Base-by-base conservation (phyloP, 768 basidiomycete species). In the Auriculariales sp. region DNA sequence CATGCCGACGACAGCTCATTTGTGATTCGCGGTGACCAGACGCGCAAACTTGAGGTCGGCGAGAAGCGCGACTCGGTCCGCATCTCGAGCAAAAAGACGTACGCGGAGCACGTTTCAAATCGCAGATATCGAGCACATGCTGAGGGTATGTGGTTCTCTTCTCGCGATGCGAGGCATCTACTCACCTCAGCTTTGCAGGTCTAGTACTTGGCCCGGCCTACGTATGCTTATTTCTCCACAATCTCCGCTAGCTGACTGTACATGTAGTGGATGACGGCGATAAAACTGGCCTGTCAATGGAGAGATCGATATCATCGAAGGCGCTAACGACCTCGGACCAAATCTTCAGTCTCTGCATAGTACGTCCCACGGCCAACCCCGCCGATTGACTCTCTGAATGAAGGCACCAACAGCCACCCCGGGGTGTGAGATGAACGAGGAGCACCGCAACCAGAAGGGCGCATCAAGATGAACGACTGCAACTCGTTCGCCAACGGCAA, bases 11-110 rank as follows among this genome's bases (percentile, higher is more conserved):
- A 67, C 11, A 66, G 74, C 56, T 66, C 66, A 44, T 76, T 81
- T 58, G 65, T 79, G 51, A 60, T 81, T 36, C 73, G 79, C 28
- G 71, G 74, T 6, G 80, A 82, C 59, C 60, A 58, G 53, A 75
- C 65, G 28, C 76, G 70, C 1, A 58, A 54, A 9, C 65, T 82
- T 19, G 62, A 57, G 51, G 29, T 74, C 2, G 78, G 74, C 1
- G 64, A 74, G 25, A 78, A 79, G 3, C 66, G 81, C 31, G 71
- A 78, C 57, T 78, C 75, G 28, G 73, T 81, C 51, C 68, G 79
- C 34, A 58, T 83, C 39, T 62, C 61, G 50, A 75, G 75, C 14
- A 73, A 74, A 54, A 73, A 74, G 48, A 60, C 66, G 32, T 81
- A 73, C 54, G 68, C 64, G 7, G 75, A 69, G 22, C 69, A 71